Conservation (phyloP, 768 basidiomycete species). For the Lactarius hengduanensis region DNA sequence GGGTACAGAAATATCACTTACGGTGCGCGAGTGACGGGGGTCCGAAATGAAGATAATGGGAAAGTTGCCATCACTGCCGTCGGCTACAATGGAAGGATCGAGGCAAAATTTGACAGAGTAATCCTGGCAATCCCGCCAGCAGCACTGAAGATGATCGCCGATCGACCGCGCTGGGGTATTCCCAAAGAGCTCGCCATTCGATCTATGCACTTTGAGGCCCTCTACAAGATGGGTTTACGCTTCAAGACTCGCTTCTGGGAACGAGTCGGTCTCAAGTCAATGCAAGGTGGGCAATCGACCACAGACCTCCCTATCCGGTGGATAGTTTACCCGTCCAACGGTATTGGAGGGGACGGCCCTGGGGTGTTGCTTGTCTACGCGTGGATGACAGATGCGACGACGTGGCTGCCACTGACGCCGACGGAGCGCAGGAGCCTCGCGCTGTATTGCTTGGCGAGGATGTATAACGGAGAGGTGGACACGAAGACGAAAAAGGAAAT, state of each 20-base stretch:
- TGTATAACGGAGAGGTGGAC: constrained; percentile 27
- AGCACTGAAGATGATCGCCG: constrained; percentile 31
- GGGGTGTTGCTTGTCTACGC: constrained; percentile 33
- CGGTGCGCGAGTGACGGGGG: constrained; percentile 9
- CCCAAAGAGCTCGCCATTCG: constrained; percentile 31
- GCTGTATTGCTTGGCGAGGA: constrained; percentile 27
- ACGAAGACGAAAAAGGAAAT: constrained; percentile 6
- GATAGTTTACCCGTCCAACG: constrained; percentile 27
- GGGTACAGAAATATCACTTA: constrained; percentile 30
- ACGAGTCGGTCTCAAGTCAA: constrained; percentile 5
- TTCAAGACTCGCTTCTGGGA: constrained; percentile 31
- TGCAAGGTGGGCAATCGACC: constrained; percentile 26
- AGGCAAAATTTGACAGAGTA: constrained; percentile 29
- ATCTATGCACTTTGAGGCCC: constrained; percentile 32
- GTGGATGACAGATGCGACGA: constrained; percentile 32
- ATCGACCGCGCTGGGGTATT: constrained; percentile 28
- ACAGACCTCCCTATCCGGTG: constrained; percentile 28
- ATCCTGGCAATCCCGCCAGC: constrained; percentile 32
- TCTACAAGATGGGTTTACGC: constrained; percentile 31
- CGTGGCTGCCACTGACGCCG: constrained; percentile 29
- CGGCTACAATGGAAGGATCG: constrained; percentile 7
- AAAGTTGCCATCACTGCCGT: constrained; percentile 18
- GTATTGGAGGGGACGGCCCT: constrained; percentile 28
- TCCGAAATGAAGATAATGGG: constrained; percentile 12
- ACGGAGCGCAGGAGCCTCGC: constrained; percentile 29